Percentiles rank a stretch among this genome's conserved stretches.
Conservation (phyloP, 495 filamentous ascomycete species). For the Hypoxylon fuscum region DNA sequence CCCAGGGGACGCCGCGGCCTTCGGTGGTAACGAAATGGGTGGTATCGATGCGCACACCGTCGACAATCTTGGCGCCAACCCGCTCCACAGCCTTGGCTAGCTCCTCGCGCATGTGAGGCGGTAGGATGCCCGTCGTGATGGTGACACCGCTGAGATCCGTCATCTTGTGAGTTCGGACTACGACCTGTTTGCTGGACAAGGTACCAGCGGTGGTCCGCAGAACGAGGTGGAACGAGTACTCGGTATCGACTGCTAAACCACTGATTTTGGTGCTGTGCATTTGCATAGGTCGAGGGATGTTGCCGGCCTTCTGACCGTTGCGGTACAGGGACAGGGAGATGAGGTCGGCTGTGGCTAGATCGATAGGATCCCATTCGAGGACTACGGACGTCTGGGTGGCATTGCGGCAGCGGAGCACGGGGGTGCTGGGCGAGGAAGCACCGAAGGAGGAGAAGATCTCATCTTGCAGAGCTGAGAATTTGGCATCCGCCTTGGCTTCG, state of each 20-base stretch:
- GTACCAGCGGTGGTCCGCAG: constrained; percentile 91
- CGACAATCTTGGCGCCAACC: constrained; percentile 92
- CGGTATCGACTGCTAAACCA: constrained; percentile 93
- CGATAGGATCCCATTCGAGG: constrained; percentile 96
- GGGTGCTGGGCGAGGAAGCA: constrained; percentile 76
- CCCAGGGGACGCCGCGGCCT: constrained; percentile 87
- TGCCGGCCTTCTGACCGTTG: constrained; percentile 94
- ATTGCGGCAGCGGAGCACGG: constrained; percentile 88
- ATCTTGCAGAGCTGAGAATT: constrained; percentile 85
- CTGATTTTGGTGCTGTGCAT: constrained; percentile 96
- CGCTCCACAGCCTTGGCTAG: constrained; percentile 79
- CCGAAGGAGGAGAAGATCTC: constrained; percentile 89
- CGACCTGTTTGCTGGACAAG: constrained; percentile 81
- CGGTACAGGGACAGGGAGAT: constrained; percentile 89
- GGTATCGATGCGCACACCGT: constrained; percentile 93
- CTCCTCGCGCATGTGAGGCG: constrained; percentile 75
- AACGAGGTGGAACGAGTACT: constrained; percentile 94
- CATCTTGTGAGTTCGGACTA: constrained; percentile 96
- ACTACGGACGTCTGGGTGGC: constrained; percentile 97
- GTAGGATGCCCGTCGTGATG: constrained; percentile 88
- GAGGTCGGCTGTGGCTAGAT: constrained; percentile 89
- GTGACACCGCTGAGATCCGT: constrained; percentile 97
- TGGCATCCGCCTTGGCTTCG: constrained; percentile 73
- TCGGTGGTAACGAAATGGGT: constrained; percentile 99
- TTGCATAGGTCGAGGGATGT: constrained; percentile 83